A percentile compares a stretch with the other conserved stretches of the same genome.
Evolutionary conservation across 2,329 filamentous ascomycete species (phyloP).

Genomic region (Escovopsis weberi): DNA sequence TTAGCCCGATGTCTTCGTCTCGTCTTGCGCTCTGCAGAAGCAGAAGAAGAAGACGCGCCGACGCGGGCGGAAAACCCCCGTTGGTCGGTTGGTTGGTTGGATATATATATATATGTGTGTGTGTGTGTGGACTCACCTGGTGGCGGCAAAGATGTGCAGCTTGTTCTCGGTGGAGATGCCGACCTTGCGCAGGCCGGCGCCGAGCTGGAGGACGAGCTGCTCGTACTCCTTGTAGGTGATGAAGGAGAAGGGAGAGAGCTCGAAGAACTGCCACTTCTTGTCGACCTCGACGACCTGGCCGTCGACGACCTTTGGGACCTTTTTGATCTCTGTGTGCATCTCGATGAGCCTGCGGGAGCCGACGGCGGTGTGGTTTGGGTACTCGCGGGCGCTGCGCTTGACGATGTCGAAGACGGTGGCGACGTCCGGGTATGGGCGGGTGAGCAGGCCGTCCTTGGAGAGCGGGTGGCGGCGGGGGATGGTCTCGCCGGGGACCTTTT

Average conservation of each 20-base stretch:
- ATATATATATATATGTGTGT: too few relatives aligned
- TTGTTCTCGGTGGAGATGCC: slow-evolving; percentile 54
- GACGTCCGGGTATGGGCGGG: slow-evolving; percentile 52
- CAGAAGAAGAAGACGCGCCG: too few relatives aligned
- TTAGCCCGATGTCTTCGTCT: background rate
- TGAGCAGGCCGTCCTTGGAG: slow-evolving; percentile 55
- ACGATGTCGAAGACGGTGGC: slow-evolving; percentile 70
- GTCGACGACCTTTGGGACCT: slow-evolving; percentile 76
- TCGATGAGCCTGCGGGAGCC: slow-evolving; percentile 61
- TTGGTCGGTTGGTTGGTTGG: too few relatives aligned
- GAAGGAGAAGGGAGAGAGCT: slow-evolving; percentile 65
- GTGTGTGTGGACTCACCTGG: too few relatives aligned
- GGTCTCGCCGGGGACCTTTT: slow-evolving; percentile 66
- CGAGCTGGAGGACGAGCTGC: slow-evolving; percentile 51
- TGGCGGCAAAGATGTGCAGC: slow-evolving; percentile 74
- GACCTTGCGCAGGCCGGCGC: slow-evolving; percentile 58
- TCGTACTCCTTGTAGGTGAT: slow-evolving; percentile 70
- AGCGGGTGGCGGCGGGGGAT: slow-evolving; percentile 62
- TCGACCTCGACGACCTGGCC: slow-evolving; percentile 67
- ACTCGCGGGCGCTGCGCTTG: slow-evolving; percentile 48
- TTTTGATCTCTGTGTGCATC: slow-evolving; percentile 73
- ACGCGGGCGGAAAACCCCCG: too few relatives aligned
- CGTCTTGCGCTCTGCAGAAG: too few relatives aligned
- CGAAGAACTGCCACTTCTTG: slow-evolving; percentile 85
- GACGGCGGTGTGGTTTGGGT: slow-evolving; percentile 48